These are phyloP conservation scores for Hortaea werneckii DNA, from an alignment of 2,329 filamentous ascomycete species.

Conservation along the genomic window DNA sequence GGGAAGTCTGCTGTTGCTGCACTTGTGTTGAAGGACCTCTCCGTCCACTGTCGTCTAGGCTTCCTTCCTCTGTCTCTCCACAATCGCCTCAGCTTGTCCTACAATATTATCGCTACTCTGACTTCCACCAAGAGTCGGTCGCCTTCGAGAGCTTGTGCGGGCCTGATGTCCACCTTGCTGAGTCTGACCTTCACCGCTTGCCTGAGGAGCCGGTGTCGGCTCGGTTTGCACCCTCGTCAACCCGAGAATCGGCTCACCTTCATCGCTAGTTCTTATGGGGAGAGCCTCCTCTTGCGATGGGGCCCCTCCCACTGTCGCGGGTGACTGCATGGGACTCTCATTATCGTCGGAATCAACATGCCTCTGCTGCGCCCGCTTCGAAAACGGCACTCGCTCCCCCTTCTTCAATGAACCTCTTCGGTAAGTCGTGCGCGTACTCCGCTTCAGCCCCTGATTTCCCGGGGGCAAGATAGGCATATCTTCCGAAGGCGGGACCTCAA, in stretches of 20 bases:
- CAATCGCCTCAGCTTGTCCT: neutral
- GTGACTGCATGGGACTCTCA: conserved; percentile 40
- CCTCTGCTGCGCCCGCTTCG: conserved; percentile 57
- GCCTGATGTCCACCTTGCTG: neutral
- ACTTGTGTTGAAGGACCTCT: conserved; percentile 13
- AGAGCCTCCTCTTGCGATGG: conserved; percentile 12
- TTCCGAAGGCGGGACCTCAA: conserved; percentile 39
- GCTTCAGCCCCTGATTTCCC: conserved; percentile 67
- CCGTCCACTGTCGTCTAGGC: neutral
- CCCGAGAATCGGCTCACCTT: conserved; percentile 38
- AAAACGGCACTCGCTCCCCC: conserved; percentile 64
- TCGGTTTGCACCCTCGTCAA: conserved; percentile 61
- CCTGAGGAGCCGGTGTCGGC: conserved; percentile 37
- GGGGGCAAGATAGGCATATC: conserved; percentile 80
- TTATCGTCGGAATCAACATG: conserved; percentile 53
- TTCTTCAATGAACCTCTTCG: conserved; percentile 76
- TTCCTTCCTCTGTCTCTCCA: conserved; percentile 1
- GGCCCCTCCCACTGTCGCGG: conserved; percentile 18
- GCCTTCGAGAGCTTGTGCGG: conserved; percentile 2
- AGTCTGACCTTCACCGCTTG: conserved; percentile 23
- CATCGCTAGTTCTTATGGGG: conserved; percentile 14
- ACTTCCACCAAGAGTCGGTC: conserved; percentile 1
- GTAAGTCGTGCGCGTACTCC: conserved; percentile 88
- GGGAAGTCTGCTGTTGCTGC: conserved; percentile 7
- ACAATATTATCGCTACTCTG: conserved; percentile 8